Percentiles rank a stretch among this genome's conserved stretches.
Conservation (phyloP, 192 early-diverging fungal species). For the Radiomyces spectabilis region DNA sequence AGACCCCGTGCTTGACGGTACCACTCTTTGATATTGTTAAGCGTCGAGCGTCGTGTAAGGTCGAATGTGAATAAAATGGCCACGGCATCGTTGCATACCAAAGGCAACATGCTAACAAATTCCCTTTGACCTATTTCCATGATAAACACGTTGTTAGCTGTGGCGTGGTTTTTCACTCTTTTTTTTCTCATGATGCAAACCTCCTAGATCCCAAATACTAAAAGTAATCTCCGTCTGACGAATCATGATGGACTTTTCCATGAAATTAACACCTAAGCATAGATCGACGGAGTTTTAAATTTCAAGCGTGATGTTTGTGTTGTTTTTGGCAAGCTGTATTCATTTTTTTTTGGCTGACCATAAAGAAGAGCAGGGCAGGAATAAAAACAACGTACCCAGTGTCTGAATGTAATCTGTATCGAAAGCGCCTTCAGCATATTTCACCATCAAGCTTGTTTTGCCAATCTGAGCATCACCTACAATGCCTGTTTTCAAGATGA, state of each 20-base stretch:
- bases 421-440: constrained; percentile 93
- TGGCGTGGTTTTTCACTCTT: constrained; percentile 7
- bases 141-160: background rate
- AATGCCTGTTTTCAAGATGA: constrained; percentile 92
- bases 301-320: background rate
- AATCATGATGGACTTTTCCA: constrained; percentile 93
- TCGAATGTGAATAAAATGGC: constrained; percentile 97
- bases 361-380: background rate
- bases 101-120: constrained; percentile 94
- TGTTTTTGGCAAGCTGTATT: constrained; percentile 5
- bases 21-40: constrained; percentile 95
- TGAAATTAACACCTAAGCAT: constrained; percentile 81
- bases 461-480: constrained; percentile 95
- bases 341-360: constrained; percentile 6
- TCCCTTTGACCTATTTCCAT: constrained; percentile 75
- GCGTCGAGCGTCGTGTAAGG: constrained; percentile 79
- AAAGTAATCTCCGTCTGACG: constrained; percentile 91
- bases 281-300: background rate
- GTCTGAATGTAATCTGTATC: constrained; percentile 96
- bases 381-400: constrained; percentile 47
- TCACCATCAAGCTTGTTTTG: constrained; percentile 95
- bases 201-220: constrained; percentile 97
- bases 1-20: constrained; percentile 92
- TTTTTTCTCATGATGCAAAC: constrained; percentile 30
- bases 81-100: constrained; percentile 95